These are phyloP conservation scores for Gossypium gossypioides DNA, from an alignment of 441 rosid species.

Conservation along the genomic window DNA sequence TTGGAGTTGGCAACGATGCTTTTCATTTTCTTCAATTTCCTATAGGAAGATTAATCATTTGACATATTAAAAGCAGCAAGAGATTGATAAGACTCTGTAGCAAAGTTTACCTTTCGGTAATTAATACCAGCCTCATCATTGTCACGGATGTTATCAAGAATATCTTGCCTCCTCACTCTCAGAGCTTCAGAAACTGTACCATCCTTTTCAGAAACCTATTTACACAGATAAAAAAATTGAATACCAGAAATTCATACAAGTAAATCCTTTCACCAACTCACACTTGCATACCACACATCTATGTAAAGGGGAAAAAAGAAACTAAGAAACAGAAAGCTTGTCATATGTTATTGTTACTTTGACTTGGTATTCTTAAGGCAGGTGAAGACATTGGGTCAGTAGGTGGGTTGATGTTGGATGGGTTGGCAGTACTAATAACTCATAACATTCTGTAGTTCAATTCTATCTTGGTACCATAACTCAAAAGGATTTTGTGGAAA, in stretches of 20 bases:
- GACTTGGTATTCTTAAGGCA: neutral
- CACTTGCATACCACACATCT: neutral
- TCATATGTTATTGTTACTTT: neutral
- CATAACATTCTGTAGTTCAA: neutral
- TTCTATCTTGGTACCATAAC: neutral
- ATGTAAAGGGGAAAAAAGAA: neutral
- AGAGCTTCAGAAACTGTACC: constrained; percentile 47
- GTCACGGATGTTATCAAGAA: constrained; percentile 92
- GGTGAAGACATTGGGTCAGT: neutral
- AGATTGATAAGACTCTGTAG: constrained; percentile 5
- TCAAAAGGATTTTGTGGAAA: neutral
- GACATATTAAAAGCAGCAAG: neutral
- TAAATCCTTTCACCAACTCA: neutral
- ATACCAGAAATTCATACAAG: neutral
- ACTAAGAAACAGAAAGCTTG: neutral
- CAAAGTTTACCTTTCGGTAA: constrained; percentile 54
- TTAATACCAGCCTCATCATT: constrained; percentile 82
- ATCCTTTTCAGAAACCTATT: constrained; percentile 59
- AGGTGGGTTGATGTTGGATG: neutral
- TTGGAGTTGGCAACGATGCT: constrained; percentile 63
- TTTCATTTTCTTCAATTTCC: constrained; percentile 85
- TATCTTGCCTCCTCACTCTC: constrained; percentile 67
- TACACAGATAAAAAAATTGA: neutral
- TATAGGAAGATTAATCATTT: constrained; percentile 19
- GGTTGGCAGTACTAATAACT: constrained; percentile 1